Base-by-base conservation (phyloP, 2,329 filamentous ascomycete species). In the Calonectria pteridis region DNA sequence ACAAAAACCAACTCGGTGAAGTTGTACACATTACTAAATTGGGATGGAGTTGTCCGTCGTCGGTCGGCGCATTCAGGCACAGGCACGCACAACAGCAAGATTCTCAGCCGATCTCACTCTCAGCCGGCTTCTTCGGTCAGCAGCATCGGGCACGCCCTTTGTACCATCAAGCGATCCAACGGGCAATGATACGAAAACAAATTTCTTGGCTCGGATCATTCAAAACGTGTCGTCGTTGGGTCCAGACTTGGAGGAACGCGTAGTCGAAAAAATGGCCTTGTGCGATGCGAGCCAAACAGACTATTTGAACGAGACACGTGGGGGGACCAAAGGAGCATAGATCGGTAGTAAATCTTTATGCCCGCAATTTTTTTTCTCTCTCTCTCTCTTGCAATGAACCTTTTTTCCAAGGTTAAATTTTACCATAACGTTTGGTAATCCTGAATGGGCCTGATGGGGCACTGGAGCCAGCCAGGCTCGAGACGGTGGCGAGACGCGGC, bases 351-450 rank as follows among this genome's bases (percentile, higher is more conserved):
- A 37, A 62, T 62, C 33, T 62, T 35, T 37, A n/a, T 46, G n/a
- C n/a, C n/a, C n/a, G 43, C 43, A 14, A 20, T 40, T 59, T 59
- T 58, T 62, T 20, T 11, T 5, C 16, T 7, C 33, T 26, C 40
- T 40, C n/a, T 14, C 29, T 51, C 28, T 37, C 31, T 28, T 33
- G 16, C 26, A 64, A 53, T 37, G 55, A 72, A 72, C 53, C 70
- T 58, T 72, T 72, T 68, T 55, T 58, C 58, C 64, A 72, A 68
- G 70, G 70, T 72, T 72, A 72, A 71, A 35, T 55, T 68, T 58
- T 59, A 67, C 46, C 46, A 67, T 64, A 63, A 67, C 23, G 50
- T 35, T 28, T 35, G 18, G 28, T 20, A 35, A 40, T 31, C 55
- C 31, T 16, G 26, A 5, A 31, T 28, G 35, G 26, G 18, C 6